Evolutionary conservation across 768 basidiomycete genomes (phyloP).

Genomic region (Ephemerocybe angulata): DNA sequence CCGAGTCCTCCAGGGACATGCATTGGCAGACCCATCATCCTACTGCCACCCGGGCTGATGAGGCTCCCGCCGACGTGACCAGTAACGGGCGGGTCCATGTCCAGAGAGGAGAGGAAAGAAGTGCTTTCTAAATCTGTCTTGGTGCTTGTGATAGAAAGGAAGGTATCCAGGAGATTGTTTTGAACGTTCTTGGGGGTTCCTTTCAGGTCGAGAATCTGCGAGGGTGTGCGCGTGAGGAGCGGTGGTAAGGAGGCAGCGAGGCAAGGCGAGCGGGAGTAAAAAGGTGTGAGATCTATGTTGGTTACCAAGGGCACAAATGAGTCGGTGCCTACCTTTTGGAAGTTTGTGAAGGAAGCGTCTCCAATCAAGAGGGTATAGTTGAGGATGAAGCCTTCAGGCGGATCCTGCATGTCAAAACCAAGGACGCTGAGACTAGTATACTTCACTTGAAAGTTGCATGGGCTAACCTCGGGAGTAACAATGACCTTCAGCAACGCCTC

Average conservation of each 20-base stretch:
- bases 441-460: background rate
- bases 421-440: background rate
- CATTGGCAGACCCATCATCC: constrained; percentile 52
- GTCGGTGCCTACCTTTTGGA: constrained; percentile 74
- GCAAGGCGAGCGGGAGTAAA: background rate
- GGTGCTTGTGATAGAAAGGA: constrained; percentile 90
- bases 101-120: constrained; percentile 89
- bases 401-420: constrained; percentile 52
- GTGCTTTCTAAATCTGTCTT: constrained; percentile 83
- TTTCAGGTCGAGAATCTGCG: constrained; percentile 91
- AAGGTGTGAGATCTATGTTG: background rate
- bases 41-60: constrained; percentile 63
- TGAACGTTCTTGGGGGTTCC: constrained; percentile 85
- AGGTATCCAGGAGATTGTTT: constrained; percentile 86
- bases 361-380: constrained; percentile 95
- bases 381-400: constrained; percentile 89
- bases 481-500: constrained; percentile 96
- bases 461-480: constrained; percentile 65
- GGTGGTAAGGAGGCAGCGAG: background rate
- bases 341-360: constrained; percentile 93
- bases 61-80: constrained; percentile 47
- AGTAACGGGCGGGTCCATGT: constrained; percentile 83
- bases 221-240: background rate
- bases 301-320: background rate
- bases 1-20: constrained; percentile 24